phyloP scores from a whole-genome alignment of 371 early-diverging fungal species.

The Mortierella sp. region DNA sequence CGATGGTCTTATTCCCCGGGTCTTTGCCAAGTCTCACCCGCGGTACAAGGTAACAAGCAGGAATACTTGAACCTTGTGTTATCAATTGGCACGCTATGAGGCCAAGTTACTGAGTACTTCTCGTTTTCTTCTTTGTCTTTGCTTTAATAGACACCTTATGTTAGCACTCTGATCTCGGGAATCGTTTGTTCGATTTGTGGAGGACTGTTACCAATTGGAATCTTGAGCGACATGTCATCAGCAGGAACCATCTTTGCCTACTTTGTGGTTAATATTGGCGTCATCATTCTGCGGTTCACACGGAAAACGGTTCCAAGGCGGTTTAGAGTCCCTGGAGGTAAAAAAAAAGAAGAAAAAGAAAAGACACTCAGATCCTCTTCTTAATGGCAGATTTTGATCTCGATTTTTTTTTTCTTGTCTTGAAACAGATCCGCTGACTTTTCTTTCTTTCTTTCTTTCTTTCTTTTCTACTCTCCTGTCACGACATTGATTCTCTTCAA shows the following conservation, averaged over 20 bases:
- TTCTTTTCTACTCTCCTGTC: not conserved
- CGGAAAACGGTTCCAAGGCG: constrained; percentile 79
- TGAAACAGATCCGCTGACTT: not conserved
- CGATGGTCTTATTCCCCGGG: constrained; percentile 82
- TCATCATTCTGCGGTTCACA: constrained; percentile 78
- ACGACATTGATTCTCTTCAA: no score
- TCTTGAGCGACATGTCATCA: constrained; percentile 87
- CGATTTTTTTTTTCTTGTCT: no score
- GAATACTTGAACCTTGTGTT: no score
- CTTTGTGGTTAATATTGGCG: constrained; percentile 83
- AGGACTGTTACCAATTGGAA: constrained; percentile 83
- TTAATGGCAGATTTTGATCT: no score
- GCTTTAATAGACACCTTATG: constrained; percentile 76
- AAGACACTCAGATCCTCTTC: no score
- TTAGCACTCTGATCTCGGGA: constrained; percentile 79
- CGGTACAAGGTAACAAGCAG: constrained; percentile 37
- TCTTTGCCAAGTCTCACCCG: constrained; percentile 76
- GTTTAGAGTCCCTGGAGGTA: constrained; percentile 81
- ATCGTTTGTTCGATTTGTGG: constrained; percentile 75
- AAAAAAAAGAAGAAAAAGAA: not conserved
- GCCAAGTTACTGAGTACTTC: not conserved
- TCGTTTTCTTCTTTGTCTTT: constrained; percentile 41
- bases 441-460: not conserved
- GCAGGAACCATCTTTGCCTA: constrained; percentile 90
- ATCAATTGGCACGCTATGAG: not conserved